phyloP scores from a whole-genome alignment of 2,329 filamentous ascomycete species.

The Diaporthe humulicola region DNA sequence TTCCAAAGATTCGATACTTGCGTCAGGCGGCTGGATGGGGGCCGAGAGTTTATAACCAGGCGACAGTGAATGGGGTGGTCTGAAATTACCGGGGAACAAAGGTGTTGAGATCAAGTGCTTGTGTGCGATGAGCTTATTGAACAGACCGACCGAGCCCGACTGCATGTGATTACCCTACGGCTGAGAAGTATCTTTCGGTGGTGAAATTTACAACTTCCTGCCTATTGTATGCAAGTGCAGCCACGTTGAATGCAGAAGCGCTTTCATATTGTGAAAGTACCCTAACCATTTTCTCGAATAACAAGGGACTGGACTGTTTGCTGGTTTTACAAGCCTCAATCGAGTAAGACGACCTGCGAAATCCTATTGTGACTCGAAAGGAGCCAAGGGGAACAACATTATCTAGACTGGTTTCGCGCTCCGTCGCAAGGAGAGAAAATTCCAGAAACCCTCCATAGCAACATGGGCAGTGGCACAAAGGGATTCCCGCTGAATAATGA shows the following conservation, averaged over 20 bases:
- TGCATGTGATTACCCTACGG: neutral
- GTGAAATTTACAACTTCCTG: no score
- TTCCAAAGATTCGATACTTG: neutral
- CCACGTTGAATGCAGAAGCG: neutral
- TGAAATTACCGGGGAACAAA: neutral
- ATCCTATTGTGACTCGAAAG: neutral
- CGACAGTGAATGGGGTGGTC: neutral
- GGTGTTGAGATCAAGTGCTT: neutral
- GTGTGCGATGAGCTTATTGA: no score
- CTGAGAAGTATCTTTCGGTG: neutral
- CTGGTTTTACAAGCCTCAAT: neutral
- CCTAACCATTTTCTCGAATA: no score
- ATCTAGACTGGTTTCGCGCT: neutral
- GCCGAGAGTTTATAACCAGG: neutral
- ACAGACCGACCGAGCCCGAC: neutral
- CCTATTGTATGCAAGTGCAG: neutral
- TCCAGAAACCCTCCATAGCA: neutral
- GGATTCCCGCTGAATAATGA: no score
- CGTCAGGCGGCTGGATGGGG: neutral
- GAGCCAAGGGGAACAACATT: neutral
- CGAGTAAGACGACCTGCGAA: neutral
- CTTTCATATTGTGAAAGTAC: neutral
- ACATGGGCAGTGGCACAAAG: no score
- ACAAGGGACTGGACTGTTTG: neutral
- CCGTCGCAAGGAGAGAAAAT: neutral